Evolutionary conservation across 1,284 basidiomycete genomes (phyloP).

Genomic region (Trametes hirsuta): DNA sequence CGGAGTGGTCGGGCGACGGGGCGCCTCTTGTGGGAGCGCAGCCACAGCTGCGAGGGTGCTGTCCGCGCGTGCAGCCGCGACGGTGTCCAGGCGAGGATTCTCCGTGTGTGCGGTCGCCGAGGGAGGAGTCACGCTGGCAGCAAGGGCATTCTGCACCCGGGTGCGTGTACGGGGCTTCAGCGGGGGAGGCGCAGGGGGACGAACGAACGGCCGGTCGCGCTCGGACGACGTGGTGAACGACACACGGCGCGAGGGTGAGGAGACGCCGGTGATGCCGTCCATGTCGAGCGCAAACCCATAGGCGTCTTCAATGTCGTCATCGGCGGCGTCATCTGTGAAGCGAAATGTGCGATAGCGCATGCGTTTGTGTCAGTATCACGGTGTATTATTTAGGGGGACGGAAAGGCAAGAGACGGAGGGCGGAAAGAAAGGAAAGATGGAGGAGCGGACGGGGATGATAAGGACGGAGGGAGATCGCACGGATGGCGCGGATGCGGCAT

Average conservation of each 20-base stretch:
- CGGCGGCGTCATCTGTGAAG: conserved; percentile 15
- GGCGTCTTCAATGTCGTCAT: conserved; percentile 26
- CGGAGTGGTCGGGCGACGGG: conserved; percentile 10
- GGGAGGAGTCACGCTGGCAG: not conserved
- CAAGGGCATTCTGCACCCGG: not conserved
- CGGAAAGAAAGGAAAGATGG: conserved; percentile 3
- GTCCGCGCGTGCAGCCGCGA: not conserved
- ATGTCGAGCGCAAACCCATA: conserved; percentile 15
- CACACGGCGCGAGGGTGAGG: conserved; percentile 30
- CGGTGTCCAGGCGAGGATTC: conserved; percentile 7
- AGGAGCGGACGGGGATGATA: conserved; percentile 2
- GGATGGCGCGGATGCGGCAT: not conserved
- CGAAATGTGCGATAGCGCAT: conserved; percentile 18
- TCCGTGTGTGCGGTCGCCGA: not conserved
- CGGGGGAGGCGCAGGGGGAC: conserved; percentile 8
- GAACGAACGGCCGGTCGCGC: conserved; percentile 31
- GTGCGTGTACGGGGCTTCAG: not conserved
- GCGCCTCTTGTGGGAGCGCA: conserved; percentile 6
- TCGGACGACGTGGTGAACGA: conserved; percentile 38
- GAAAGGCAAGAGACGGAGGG: not conserved
- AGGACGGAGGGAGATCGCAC: not conserved
- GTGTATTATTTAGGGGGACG: conserved; percentile 8
- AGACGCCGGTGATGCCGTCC: conserved; percentile 17
- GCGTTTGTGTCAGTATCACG: conserved; percentile 15
- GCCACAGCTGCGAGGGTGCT: not conserved